Evolutionary conservation across 2,329 filamentous ascomycete genomes (phyloP), one percentile per base, ranked within the genome.

Genomic region (Clonostachys rhizophaga): DNA sequence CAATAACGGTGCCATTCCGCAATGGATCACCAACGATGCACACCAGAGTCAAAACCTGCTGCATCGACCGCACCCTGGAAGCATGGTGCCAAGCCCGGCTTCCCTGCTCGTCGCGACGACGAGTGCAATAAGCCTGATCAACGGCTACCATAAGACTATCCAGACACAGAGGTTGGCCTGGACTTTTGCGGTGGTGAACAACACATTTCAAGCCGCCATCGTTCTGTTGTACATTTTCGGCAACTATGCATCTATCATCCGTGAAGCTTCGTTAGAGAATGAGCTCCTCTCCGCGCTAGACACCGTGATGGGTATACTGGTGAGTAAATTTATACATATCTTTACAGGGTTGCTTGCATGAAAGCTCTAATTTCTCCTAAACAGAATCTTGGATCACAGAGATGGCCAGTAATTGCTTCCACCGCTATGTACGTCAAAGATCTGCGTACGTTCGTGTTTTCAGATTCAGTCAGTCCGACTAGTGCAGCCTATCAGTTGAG

Each of bases 61-160:
- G 16, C 44, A 52, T 17, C 49, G 50, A 5, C 50, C 50, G 17
- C 50, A 42, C 17, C 49, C 50, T 14, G 37, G 50, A 34, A 50
- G 50, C 20, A 48, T 52, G 14, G 48, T 46, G 11, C 45, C 47
- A 12, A 46, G 46, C 8, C 41, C 34, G 14, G 17, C 48, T 7
- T 52, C 50, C 5, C 33, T 52, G 4, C 18, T 44, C 24, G 45
- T 33, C 13, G 48, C 49, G 2, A 46, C 36, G 4, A 40, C 16
- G 2, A 44, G 36, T 12, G 39, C 50, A 16, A 50, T 48, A 5
- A 16, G 12, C 6, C 34, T 45, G 80, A 20, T 44, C 34, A 30
- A 34, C 10, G 18, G 17, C 17, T 45, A 45, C 16, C 5, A 24
- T n/a, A 16, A 45, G 11, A 6, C n/a, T 20, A 35, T 39, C 12